These are phyloP conservation scores for Chytriomyces confervae DNA, from an alignment of 192 early-diverging fungal genomes.

Conservation along the genomic window DNA sequence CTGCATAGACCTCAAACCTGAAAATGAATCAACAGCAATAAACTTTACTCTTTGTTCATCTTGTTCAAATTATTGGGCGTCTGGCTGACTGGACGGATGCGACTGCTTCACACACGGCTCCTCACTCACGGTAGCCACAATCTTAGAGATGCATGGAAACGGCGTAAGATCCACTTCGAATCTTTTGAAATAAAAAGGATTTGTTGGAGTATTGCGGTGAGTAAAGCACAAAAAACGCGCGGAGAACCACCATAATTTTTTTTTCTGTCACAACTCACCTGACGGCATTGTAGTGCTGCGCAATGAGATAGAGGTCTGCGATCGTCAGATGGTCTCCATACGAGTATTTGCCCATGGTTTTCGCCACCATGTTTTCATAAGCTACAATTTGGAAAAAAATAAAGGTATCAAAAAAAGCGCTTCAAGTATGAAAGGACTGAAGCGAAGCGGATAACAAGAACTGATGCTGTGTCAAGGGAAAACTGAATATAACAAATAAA, in stretches of 20 bases:
- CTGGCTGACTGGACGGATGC: constrained; percentile 46
- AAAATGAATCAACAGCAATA: not conserved
- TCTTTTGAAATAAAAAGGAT: constrained; percentile 34
- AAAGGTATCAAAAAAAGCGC: too few species aligned
- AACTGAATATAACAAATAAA: not conserved
- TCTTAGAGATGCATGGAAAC: constrained; percentile 71
- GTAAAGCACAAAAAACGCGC: not conserved
- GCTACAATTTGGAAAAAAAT: constrained; percentile 2
- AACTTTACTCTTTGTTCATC: not conserved
- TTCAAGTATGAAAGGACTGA: not conserved
- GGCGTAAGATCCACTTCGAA: constrained; percentile 71
- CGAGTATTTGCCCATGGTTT: constrained; percentile 73
- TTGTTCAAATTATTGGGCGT: constrained; percentile 23
- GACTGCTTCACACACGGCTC: constrained; percentile 68
- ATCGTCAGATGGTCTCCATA: constrained; percentile 82
- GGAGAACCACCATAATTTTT: not conserved
- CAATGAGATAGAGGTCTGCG: constrained; percentile 81
- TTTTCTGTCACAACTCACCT: constrained; percentile 50
- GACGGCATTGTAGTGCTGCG: constrained; percentile 79
- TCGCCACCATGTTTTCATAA: constrained; percentile 71
- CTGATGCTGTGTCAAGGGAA: not conserved
- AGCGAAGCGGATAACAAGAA: not conserved
- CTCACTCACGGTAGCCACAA: constrained; percentile 60
- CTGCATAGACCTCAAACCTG: not conserved
- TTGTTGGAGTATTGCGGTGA: too few species aligned